Base-by-base conservation (phyloP, 345 rosid species). In the Rhizophora apiculata region DNA sequence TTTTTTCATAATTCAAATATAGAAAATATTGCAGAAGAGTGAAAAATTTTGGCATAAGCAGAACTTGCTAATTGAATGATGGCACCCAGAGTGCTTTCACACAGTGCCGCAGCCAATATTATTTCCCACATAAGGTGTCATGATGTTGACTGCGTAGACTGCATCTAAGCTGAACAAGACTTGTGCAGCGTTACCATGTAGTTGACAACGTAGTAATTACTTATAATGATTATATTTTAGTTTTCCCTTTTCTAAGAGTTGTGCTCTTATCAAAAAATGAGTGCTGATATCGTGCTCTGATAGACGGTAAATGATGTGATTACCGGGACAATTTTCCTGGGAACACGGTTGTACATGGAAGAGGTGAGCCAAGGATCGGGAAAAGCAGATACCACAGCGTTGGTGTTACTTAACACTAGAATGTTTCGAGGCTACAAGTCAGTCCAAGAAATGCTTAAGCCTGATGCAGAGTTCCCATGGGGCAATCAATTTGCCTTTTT, bases 271-370 rank as follows among this genome's bases (percentile, higher is more conserved):
- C 1, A 21, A 8, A 43, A 5, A 24, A 16, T 10, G 57, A 55
- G 3, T 49, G 5, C 18, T 57, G n/a, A 24, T 30, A 43, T 21
- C 39, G 0, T 0, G 36, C 20, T 27, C 2, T 34, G 43, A 60
- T 81, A 86, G 88, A 84, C 86, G 5, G 62, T 86, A 68, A 84
- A 86, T 37, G 90, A 86, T 72, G 85, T 84, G 21, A 80, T 86
- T 3, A 54, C 81, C 5, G 90, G 90, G 5, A 67, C 67, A 60
- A 74, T 86, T 64, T 82, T 84, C 83, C 69, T 77, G 0, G 87
- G 86, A 13, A 73, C 80, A 57, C 75, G 85, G 62, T 34, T 82
- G 46, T 86, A 84, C 79, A 84, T 84, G 86, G 65, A 63, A 81
- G 69, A 21, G 26, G 72, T 54, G 18, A 52, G 64, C 18, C 18